Conservation (phyloP, 345 rosid species). For the Aurinia saxatilis region DNA sequence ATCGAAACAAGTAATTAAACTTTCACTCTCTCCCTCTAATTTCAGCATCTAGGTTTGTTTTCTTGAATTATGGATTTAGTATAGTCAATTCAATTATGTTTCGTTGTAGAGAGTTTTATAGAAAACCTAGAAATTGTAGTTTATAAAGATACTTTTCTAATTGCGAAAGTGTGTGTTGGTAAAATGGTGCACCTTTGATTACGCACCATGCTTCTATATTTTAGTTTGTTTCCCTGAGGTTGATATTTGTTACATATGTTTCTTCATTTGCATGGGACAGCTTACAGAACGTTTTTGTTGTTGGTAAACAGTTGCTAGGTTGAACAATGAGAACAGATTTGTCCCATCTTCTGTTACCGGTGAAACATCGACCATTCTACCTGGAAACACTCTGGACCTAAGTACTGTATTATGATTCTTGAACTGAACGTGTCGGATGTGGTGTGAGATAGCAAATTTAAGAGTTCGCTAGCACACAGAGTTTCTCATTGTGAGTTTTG, state of each 20-base stretch:
- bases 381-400: constrained; percentile 85
- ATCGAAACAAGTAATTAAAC: constrained; percentile 74
- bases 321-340: constrained; percentile 86
- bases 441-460: constrained; percentile 93
- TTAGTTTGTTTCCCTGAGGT: no score
- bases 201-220: no score
- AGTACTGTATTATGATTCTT: constrained; percentile 85
- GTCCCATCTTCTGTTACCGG: constrained; percentile 94
- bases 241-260: no score
- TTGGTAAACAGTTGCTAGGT: constrained; percentile 64
- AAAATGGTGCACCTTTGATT: background rate
- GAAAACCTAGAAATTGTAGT: background rate
- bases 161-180: background rate
- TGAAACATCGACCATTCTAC: constrained; percentile 96
- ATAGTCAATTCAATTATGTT: background rate
- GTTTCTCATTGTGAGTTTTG: constrained; percentile 75
- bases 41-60: constrained; percentile 19
- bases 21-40: background rate
- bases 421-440: constrained; percentile 94
- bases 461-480: constrained; percentile 95
- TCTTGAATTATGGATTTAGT: constrained; percentile 15
- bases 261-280: background rate
- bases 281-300: background rate
- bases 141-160: background rate
- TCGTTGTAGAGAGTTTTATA: background rate